A percentile compares a stretch with the other conserved stretches of the same genome.
These are phyloP conservation scores for Penicillium maclennaniae DNA, from an alignment of 495 filamentous ascomycete genomes.

Conservation along the genomic window DNA sequence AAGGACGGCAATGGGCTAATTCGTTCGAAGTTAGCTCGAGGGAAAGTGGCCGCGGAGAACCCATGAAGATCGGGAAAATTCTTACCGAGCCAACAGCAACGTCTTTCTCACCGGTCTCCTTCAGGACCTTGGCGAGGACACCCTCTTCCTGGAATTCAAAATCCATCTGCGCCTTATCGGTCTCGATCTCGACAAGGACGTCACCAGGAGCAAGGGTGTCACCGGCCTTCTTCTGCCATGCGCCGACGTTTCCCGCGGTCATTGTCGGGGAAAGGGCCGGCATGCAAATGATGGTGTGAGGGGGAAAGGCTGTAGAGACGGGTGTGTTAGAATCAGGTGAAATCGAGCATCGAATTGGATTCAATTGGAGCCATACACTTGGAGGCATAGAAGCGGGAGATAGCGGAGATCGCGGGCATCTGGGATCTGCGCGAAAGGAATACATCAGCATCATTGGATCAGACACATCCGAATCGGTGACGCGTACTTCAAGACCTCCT, in stretches of 20 bases:
- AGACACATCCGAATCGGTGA: not conserved
- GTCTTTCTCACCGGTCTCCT: slow-evolving; percentile 91
- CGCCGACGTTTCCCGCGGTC: slow-evolving; percentile 92
- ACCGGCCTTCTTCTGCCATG: slow-evolving; percentile 96
- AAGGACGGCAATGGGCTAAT: slow-evolving; percentile 89
- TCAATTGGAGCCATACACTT: slow-evolving; percentile 56
- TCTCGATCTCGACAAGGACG: slow-evolving; percentile 99
- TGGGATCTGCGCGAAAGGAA: slow-evolving; percentile 30
- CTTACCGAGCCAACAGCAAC: slow-evolving; percentile 91
- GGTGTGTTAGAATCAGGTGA: slow-evolving; percentile 16
- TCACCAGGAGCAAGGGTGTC: slow-evolving; percentile 87
- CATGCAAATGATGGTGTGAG: slow-evolving; percentile 95
- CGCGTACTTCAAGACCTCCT: slow-evolving; percentile 42
- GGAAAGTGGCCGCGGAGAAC: slow-evolving; percentile 13
- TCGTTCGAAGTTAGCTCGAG: slow-evolving; percentile 8
- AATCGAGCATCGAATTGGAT: slow-evolving; percentile 3
- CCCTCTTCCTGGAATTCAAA: slow-evolving; percentile 99
- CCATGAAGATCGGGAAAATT: slow-evolving; percentile 20
- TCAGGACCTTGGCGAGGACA: slow-evolving; percentile 90
- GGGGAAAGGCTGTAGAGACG: slow-evolving; percentile 65
- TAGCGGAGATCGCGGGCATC: slow-evolving; percentile 55
- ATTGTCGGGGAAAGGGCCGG: slow-evolving; percentile 97
- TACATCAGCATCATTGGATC: slow-evolving; percentile 20
- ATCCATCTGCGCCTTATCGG: slow-evolving; percentile 99
- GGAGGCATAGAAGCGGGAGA: slow-evolving; percentile 71